phyloP scores from a whole-genome alignment of 2,329 filamentous ascomycete genomes.

The Elsinoe arachidis region DNA sequence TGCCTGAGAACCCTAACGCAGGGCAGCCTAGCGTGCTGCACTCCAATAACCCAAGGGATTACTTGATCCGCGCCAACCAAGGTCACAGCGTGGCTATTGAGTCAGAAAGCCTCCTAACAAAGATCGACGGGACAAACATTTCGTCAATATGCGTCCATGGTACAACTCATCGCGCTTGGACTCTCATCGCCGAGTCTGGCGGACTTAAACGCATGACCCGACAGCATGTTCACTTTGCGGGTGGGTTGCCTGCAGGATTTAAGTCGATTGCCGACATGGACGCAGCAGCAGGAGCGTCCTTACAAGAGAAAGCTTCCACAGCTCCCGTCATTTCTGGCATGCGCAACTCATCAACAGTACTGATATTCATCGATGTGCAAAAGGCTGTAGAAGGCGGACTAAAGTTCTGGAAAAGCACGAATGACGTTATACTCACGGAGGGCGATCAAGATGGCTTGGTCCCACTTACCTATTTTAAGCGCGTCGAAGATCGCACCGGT shows the following conservation, averaged over 20 bases:
- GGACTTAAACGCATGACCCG: conserved; percentile 73
- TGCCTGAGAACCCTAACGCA: conserved; percentile 29
- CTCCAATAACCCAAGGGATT: conserved; percentile 53
- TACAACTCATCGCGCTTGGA: conserved; percentile 77
- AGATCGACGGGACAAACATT: conserved; percentile 47
- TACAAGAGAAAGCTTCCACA: conserved; percentile 12
- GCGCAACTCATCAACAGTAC: conserved; percentile 47
- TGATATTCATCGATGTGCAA: conserved; percentile 71
- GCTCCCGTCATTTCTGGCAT: conserved; percentile 53
- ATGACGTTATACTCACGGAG: conserved; percentile 39
- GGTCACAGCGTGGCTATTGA: conserved; percentile 78
- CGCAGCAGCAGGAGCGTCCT: conserved; percentile 23
- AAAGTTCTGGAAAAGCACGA: conserved; percentile 50
- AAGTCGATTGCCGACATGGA: conserved; percentile 20
- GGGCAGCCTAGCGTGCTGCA: not conserved
- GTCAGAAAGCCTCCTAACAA: conserved; percentile 60
- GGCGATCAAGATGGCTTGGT: conserved; percentile 53
- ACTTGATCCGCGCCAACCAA: conserved; percentile 89
- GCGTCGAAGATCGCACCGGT: conserved; percentile 55
- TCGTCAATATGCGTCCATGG: conserved; percentile 63
- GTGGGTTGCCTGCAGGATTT: conserved; percentile 53
- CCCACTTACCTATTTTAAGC: conserved; percentile 58
- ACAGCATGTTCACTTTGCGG: conserved; percentile 85
- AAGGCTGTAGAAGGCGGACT: conserved; percentile 68
- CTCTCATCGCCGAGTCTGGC: conserved; percentile 62